phyloP scores from a whole-genome alignment of 768 basidiomycete species.

The Harrya chromipes region DNA sequence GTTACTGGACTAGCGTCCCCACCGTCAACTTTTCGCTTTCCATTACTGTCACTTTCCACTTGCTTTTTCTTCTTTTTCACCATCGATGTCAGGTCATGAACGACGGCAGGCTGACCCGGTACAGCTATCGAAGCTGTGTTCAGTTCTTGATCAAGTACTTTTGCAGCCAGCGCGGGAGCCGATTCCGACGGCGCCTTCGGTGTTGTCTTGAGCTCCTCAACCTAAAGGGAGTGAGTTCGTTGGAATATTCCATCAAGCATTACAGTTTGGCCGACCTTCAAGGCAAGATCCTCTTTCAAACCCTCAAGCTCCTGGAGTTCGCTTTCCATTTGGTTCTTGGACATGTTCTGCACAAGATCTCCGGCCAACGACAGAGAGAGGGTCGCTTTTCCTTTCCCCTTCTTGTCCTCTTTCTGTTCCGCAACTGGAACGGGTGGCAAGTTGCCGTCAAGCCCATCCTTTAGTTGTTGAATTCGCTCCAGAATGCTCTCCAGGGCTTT shows the following conservation, averaged over 20 bases:
- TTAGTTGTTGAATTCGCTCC: slow-evolving; percentile 60
- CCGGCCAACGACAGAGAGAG: slow-evolving; percentile 38
- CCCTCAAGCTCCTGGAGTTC: slow-evolving; percentile 79
- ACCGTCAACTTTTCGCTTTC: slow-evolving; percentile 73
- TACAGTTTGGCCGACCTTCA: slow-evolving; percentile 55
- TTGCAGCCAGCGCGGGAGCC: slow-evolving; percentile 69
- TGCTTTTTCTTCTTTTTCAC: slow-evolving; percentile 82
- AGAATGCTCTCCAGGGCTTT: slow-evolving; percentile 77
- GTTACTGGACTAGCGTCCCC: slow-evolving; percentile 44
- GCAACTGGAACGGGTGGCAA: slow-evolving; percentile 30
- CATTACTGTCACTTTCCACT: slow-evolving; percentile 34
- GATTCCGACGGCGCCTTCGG: slow-evolving; percentile 60
- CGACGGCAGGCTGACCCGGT: slow-evolving; percentile 37
- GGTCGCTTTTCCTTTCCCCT: slow-evolving; percentile 74
- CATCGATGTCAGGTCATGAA: slow-evolving; percentile 82
- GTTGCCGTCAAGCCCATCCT: slow-evolving; percentile 41
- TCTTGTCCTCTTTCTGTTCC: slow-evolving; percentile 39
- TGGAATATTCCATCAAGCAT: not conserved
- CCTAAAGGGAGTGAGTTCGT: slow-evolving; percentile 38
- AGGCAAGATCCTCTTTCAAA: slow-evolving; percentile 75
- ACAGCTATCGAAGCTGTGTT: slow-evolving; percentile 41
- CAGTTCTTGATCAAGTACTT: slow-evolving; percentile 68
- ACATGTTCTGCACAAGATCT: slow-evolving; percentile 63
- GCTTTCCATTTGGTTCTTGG: slow-evolving; percentile 64
- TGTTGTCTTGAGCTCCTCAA: slow-evolving; percentile 85